These are phyloP conservation scores for Colletotrichum shisoi DNA, from an alignment of 2,329 filamentous ascomycete species.

Conservation along the genomic window DNA sequence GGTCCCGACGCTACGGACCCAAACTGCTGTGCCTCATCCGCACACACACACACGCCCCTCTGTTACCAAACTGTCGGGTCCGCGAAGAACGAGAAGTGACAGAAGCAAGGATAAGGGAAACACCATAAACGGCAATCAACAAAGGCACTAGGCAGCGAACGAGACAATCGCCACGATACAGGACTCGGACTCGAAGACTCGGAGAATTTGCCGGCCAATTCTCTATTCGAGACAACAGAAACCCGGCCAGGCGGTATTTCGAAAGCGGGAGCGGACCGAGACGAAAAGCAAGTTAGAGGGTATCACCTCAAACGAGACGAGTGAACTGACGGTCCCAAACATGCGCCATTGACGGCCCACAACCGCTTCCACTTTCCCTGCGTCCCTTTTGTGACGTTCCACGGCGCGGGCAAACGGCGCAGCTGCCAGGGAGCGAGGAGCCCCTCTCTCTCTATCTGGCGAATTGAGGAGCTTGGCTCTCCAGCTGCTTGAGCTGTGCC, in stretches of 20 bases:
- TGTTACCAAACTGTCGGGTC: conserved; percentile 30
- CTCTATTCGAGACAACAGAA: neutral
- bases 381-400: conserved; percentile 11
- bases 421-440: conserved; percentile 13
- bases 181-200: too few species aligned
- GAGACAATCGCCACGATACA: neutral
- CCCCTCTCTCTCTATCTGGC: conserved; percentile 1
- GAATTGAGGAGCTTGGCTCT: conserved; percentile 2
- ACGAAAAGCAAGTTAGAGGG: neutral
- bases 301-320: neutral
- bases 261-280: conserved; percentile 1
- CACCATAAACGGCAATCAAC: neutral
- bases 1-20: conserved; percentile 21
- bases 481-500: neutral
- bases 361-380: neutral
- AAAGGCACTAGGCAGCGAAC: neutral
- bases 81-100: conserved; percentile 24
- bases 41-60: neutral
- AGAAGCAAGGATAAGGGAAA: neutral
- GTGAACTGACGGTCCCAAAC: neutral
- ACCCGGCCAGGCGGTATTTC: neutral
- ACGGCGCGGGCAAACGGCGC: neutral
- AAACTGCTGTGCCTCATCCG: conserved; percentile 20
- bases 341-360: conserved; percentile 21
- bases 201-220: too few species aligned